Base-by-base conservation (phyloP, 176 grass and related monocot genomes). In the Hyparrhenia diplandra region DNA sequence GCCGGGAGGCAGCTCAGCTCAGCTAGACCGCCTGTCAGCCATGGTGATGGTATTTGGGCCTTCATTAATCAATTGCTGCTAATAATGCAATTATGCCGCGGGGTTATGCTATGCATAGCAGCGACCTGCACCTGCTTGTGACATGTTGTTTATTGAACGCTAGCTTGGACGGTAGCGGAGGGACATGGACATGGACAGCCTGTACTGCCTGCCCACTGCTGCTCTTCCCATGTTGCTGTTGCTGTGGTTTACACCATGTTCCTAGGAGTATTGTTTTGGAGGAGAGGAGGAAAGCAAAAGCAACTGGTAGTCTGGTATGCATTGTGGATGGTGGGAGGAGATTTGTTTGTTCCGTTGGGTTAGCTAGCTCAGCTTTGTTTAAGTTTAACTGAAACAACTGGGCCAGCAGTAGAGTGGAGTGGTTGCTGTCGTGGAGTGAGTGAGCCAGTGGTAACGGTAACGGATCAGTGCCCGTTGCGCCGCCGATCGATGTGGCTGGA, bases 1-100 rank as follows among this genome's bases (percentile, higher is more conserved):
- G 2, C 40, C 10, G 68, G 89, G 89, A 82, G 85, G 85, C 89
- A 91, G 67, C 23, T 60, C n/a, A 59, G 21, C 55, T n/a, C n/a
- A n/a, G n/a, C n/a, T n/a, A n/a, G n/a, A n/a, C n/a, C n/a, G n/a
- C n/a, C n/a, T n/a, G n/a, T n/a, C n/a, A n/a, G n/a, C n/a, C n/a
- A n/a, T n/a, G n/a, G n/a, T n/a, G n/a, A n/a, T n/a, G n/a, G n/a
- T n/a, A n/a, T n/a, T n/a, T n/a, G n/a, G n/a, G n/a, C n/a, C n/a
- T n/a, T n/a, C n/a, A n/a, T n/a, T n/a, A n/a, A 11, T 3, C 1
- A 18, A 8, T 0, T 60, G 24, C 58, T 55, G 23, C 20, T 23
- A 57, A 23, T n/a, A 20, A 1, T 4, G 13, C 43, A 46, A 46
- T 46, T 47, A 47, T 16, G 45, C 6, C 17, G 18, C 49, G 17